Evolutionary conservation across 495 filamentous ascomycete species (phyloP), one percentile per base, ranked within the genome.

Genomic region (Staphylotrichum longicolle): DNA sequence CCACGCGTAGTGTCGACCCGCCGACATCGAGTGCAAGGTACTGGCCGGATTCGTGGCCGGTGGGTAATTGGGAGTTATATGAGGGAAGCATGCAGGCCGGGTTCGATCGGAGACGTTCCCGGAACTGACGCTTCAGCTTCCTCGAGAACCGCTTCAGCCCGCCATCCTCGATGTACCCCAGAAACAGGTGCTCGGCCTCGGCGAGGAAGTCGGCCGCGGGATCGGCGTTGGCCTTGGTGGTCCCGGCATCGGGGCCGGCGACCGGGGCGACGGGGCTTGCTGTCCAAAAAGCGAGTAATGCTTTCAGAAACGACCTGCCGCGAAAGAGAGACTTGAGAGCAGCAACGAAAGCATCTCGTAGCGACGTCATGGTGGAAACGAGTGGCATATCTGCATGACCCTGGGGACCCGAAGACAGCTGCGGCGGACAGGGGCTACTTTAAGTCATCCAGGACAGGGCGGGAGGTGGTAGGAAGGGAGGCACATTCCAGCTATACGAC

Each of bases 1-100:
- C 89, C 15, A 93, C 89, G 50, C 91, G 83, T 53, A 95, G 76
- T 42, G 91, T 95, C 57, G 88, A 92, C 3, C 91, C 91, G 41
- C 91, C 91, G 12, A 86, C 80, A 67, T 86, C 84, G 12, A 85
- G 76, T 33, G 83, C 81, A 48, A 86, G 73, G 62, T 77, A 85
- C 56, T 76, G 77, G 44, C 91, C 91, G 4, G 75, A 80, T 69
- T 95, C 91, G 52, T 83, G 72, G 39, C 91, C 91, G 8, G 76
- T 84, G 4, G 91, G 91, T 6, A 93, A 78, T 53, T 90, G 69
- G 83, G 87, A 58, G 84, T 90, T 69, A 82, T 92, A 70, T 72
- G 87, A 83, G 41, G 82, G 82, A 8, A 84, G 75, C 82, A 84
- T 84, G 68, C 78, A 82, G 58, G 75, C 74, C 32, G 76, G 65